A percentile compares a stretch with the other conserved stretches of the same genome.
These are phyloP conservation scores for Fusarium sp. DNA, from an alignment of 2,329 filamentous ascomycete genomes.

Conservation along the genomic window DNA sequence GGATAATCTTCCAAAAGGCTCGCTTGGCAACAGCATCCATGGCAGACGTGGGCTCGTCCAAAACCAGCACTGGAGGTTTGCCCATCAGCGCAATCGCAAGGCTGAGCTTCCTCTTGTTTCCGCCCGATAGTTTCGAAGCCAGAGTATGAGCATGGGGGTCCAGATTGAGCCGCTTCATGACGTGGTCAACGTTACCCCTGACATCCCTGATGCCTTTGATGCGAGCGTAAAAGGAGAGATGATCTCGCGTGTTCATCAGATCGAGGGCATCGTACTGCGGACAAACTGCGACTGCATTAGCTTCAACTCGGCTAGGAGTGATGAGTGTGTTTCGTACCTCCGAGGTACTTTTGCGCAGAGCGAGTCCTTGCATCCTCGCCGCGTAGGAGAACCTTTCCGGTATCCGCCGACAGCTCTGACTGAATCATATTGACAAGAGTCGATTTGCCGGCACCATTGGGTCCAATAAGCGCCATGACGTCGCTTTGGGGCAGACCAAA, in stretches of 20 bases:
- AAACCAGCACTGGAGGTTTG: slow-evolving; percentile 84
- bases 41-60: slow-evolving; percentile 87
- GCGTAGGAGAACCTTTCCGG: slow-evolving; percentile 78
- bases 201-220: slow-evolving; percentile 82
- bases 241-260: slow-evolving; percentile 85
- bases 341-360: slow-evolving; percentile 77
- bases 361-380: slow-evolving; percentile 73
- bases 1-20: slow-evolving; percentile 88
- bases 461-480: slow-evolving; percentile 82
- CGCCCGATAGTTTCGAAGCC: slow-evolving; percentile 83
- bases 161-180: slow-evolving; percentile 82
- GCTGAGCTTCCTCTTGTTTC: slow-evolving; percentile 89
- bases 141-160: slow-evolving; percentile 76
- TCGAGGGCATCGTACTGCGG: slow-evolving; percentile 89
- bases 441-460: slow-evolving; percentile 87
- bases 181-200: slow-evolving; percentile 79
- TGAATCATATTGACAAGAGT: slow-evolving; percentile 66
- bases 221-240: slow-evolving; percentile 85
- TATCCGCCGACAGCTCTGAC: slow-evolving; percentile 43
- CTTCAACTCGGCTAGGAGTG: slow-evolving; percentile 66
- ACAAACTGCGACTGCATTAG: slow-evolving; percentile 74
- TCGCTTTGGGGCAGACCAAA: slow-evolving; percentile 79
- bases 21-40: slow-evolving; percentile 91
- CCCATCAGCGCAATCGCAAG: slow-evolving; percentile 90
- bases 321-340: slow-evolving; percentile 77